Percentiles rank a stretch among this genome's conserved stretches.
These are phyloP conservation scores for Friedmanniomyces simplex DNA, from an alignment of 495 filamentous ascomycete species.

Conservation along the genomic window DNA sequence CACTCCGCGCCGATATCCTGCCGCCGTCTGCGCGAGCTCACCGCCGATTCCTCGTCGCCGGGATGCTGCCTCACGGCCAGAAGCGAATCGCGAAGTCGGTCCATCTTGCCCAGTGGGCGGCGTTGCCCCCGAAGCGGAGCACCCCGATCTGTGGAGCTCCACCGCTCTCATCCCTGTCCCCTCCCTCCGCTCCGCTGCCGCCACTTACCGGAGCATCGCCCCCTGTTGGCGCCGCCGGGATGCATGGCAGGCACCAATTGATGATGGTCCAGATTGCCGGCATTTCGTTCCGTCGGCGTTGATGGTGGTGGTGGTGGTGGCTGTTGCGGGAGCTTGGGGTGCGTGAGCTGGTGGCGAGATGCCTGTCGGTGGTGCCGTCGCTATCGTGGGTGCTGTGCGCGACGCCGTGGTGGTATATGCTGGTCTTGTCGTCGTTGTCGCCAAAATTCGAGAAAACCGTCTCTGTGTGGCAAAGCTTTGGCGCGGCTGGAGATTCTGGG, in stretches of 20 bases:
- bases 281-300: background rate
- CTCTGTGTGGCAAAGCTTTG: background rate
- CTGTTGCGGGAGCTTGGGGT: background rate
- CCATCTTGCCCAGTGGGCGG: background rate
- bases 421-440: no score
- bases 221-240: background rate
- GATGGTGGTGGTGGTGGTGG: background rate
- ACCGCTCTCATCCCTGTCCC: background rate
- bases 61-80: background rate
- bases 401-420: background rate
- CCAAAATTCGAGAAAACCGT: background rate
- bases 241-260: background rate
- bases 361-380: background rate
- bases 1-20: background rate
- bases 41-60: background rate
- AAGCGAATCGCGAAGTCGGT: background rate
- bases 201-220: background rate
- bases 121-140: background rate
- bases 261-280: background rate
- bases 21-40: background rate
- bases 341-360: background rate
- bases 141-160: background rate
- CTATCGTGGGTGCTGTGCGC: background rate
- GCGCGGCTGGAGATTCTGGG: background rate
- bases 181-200: background rate